Percentiles rank a stretch among this genome's conserved stretches.
phyloP scores from a whole-genome alignment of 306 rosid species.

The Morella rubra region DNA sequence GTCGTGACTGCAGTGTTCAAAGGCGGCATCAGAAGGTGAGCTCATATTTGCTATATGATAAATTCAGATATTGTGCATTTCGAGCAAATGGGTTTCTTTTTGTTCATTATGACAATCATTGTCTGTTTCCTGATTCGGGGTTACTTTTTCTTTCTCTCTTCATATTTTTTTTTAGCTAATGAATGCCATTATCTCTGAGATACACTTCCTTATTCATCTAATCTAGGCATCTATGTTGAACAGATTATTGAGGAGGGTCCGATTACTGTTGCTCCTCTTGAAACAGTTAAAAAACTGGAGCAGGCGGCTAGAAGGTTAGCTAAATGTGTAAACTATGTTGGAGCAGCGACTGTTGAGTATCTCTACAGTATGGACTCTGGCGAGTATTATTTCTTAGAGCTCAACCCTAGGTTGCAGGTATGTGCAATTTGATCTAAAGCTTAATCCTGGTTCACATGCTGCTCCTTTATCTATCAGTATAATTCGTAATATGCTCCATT shows the following conservation, averaged over 20 bases:
- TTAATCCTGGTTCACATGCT: conserved; percentile 13
- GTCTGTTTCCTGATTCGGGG: neutral
- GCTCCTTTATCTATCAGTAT: conserved; percentile 11
- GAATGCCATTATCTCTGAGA: neutral
- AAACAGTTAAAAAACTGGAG: conserved; percentile 80
- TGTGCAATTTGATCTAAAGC: conserved; percentile 17
- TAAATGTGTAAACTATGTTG: conserved; percentile 84
- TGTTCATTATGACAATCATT: conserved; percentile 7
- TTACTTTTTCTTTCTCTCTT: neutral
- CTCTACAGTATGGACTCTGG: conserved; percentile 92
- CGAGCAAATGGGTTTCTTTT: neutral
- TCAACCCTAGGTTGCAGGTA: conserved; percentile 97
- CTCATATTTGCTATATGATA: neutral
- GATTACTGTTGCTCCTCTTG: conserved; percentile 82
- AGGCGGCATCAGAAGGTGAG: conserved; percentile 97
- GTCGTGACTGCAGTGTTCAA: conserved; percentile 99
- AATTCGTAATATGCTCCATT: conserved; percentile 18
- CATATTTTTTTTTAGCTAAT: neutral
- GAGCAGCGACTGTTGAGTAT: conserved; percentile 99
- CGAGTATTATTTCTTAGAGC: conserved; percentile 95
- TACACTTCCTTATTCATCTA: conserved; percentile 23
- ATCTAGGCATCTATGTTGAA: conserved; percentile 27
- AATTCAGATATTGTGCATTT: neutral
- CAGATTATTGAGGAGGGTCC: conserved; percentile 99
- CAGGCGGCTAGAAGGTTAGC: conserved; percentile 99